Percentiles rank a stretch among this genome's conserved stretches.
Evolutionary conservation across 2,329 filamentous ascomycete genomes (phyloP).

Genomic region (Cordyceps fumosorosea): DNA sequence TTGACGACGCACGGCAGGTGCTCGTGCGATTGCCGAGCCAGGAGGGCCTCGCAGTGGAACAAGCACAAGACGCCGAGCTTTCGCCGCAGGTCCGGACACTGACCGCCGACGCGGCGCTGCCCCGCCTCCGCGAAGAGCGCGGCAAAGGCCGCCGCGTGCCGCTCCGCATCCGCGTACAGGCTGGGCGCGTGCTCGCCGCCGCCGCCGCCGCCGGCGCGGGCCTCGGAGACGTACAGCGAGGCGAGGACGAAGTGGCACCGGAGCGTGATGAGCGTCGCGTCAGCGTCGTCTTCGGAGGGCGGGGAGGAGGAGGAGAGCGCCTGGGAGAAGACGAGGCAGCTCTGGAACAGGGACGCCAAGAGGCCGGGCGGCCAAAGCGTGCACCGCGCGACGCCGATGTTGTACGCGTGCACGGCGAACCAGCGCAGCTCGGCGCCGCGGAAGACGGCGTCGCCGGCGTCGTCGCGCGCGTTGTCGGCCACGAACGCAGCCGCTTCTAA

Average conservation of each 20-base stretch:
- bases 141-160: constrained; percentile 41
- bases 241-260: constrained; percentile 65
- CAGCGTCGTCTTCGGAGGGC: constrained; percentile 20
- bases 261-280: constrained; percentile 50
- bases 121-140: not conserved
- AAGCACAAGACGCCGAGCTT: constrained; percentile 64
- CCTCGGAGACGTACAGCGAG: constrained; percentile 43
- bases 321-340: constrained; percentile 46
- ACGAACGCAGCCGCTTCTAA: not conserved
- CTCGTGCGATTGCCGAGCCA: constrained; percentile 62
- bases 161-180: constrained; percentile 54
- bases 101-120: not conserved
- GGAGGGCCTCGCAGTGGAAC: constrained; percentile 73
- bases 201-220: constrained; percentile 28
- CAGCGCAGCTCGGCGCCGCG: constrained; percentile 65
- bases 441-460: constrained; percentile 45
- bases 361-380: constrained; percentile 46
- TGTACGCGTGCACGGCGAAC: constrained; percentile 80
- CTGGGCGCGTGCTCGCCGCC: constrained; percentile 26
- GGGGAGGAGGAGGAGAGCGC: constrained; percentile 43
- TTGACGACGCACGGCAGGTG: constrained; percentile 55
- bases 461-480: constrained; percentile 19
- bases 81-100: constrained; percentile 41
- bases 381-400: constrained; percentile 59
- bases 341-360: constrained; percentile 49